Evolutionary conservation across 768 basidiomycete species (phyloP).

Genomic region (Tylopilus sp.): DNA sequence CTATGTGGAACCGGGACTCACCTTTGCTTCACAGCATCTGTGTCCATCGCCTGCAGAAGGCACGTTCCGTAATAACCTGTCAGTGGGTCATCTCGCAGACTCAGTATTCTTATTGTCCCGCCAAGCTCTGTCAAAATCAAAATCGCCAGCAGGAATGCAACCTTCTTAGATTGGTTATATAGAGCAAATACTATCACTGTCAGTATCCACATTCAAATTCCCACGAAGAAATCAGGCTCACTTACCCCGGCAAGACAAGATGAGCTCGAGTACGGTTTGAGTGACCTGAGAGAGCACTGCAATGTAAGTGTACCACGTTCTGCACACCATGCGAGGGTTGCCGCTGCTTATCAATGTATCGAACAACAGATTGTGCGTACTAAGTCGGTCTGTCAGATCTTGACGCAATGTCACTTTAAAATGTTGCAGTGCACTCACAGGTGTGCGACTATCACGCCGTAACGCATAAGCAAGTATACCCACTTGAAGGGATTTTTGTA

Average conservation of each 20-base stretch:
- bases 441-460: slow-evolving; percentile 14
- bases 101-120: slow-evolving; percentile 1
- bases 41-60: background rate
- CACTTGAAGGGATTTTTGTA: slow-evolving; percentile 25
- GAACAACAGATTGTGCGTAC: slow-evolving; percentile 9
- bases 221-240: background rate
- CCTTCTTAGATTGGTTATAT: slow-evolving; percentile 12
- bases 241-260: slow-evolving; percentile 17
- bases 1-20: background rate
- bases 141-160: slow-evolving; percentile 7
- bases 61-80: slow-evolving; percentile 3
- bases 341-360: slow-evolving; percentile 4
- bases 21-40: slow-evolving; percentile 2
- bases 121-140: slow-evolving; percentile 7
- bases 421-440: slow-evolving; percentile 10
- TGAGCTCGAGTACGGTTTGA: slow-evolving; percentile 9
- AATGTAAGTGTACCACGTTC: slow-evolving; percentile 9
- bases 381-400: background rate
- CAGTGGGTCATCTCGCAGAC: background rate
- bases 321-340: slow-evolving; percentile 9
- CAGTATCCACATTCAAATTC: background rate
- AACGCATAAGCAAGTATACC: slow-evolving; percentile 24
- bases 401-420: background rate
- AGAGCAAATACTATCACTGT: slow-evolving; percentile 11
- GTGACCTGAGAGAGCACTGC: background rate